phyloP scores from a whole-genome alignment of 2,329 filamentous ascomycete genomes.

The Botrytis fabae region DNA sequence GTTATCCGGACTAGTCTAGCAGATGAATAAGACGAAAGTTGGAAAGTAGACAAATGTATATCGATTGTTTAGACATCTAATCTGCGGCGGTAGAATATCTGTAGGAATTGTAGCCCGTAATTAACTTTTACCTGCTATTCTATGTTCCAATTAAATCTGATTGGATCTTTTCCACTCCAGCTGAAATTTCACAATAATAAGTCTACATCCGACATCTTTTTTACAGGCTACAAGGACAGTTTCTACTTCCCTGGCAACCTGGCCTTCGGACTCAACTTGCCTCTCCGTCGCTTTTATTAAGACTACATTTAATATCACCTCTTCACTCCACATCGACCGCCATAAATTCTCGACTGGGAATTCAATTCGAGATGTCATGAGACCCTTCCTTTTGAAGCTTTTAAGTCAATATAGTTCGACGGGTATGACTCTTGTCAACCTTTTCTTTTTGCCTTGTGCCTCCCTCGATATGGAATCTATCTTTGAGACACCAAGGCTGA shows the following conservation, averaged over 20 bases:
- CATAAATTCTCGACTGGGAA: neutral
- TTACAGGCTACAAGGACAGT: neutral
- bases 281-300: neutral
- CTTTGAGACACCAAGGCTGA: neutral
- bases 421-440: neutral
- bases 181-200: neutral
- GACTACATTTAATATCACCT: neutral
- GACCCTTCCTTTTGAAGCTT: neutral
- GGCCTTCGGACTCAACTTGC: neutral
- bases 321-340: neutral
- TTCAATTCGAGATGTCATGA: neutral
- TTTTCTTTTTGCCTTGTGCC: neutral
- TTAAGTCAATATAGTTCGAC: neutral
- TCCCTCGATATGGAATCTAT: neutral
- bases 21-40: neutral
- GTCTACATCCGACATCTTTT: neutral
- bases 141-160: neutral
- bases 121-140: neutral
- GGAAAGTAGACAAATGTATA: neutral
- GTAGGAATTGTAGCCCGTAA: neutral
- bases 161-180: neutral
- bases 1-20: neutral
- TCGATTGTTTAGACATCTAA: neutral
- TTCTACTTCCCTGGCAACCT: neutral
- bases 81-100: neutral